Percentiles rank a stretch among this genome's conserved stretches.
These are phyloP conservation scores for Anthostomella pinea DNA, from an alignment of 2,329 filamentous ascomycete species.

Conservation along the genomic window DNA sequence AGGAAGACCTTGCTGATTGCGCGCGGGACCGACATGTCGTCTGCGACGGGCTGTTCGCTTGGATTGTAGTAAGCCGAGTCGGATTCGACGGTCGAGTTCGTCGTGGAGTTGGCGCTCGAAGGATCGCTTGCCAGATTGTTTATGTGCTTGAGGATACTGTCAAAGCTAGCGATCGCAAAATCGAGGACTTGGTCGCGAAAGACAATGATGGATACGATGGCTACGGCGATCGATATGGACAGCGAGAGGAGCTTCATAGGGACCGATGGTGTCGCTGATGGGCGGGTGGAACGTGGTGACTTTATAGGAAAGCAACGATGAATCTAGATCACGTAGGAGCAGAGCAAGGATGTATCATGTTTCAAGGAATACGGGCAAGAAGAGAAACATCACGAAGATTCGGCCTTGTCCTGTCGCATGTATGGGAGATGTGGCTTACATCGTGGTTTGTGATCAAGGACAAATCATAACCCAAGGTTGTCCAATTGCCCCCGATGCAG, in stretches of 20 bases:
- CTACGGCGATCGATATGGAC: constrained; percentile 37
- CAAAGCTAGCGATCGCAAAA: constrained; percentile 22
- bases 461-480: not conserved
- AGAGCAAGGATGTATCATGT: constrained; percentile 21
- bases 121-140: constrained; percentile 10
- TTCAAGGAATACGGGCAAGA: constrained; percentile 2
- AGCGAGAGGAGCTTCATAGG: constrained; percentile 39
- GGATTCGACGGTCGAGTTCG: constrained; percentile 13
- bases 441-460: constrained; percentile 5
- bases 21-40: constrained; percentile 66
- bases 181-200: constrained; percentile 32
- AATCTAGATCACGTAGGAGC: constrained; percentile 14
- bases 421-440: not conserved
- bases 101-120: constrained; percentile 13
- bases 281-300: constrained; percentile 9
- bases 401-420: constrained; percentile 8
- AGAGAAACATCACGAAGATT: constrained; percentile 22
- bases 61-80: constrained; percentile 28
- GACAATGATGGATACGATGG: constrained; percentile 35
- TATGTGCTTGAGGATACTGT: constrained; percentile 20
- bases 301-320: constrained; percentile 17
- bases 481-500: not conserved
- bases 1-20: constrained; percentile 80
- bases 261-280: too few relatives aligned
- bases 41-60: constrained; percentile 30